Evolutionary conservation across 2,329 filamentous ascomycete genomes (phyloP), one percentile per base, ranked within the genome.

Genomic region (Calonectria crousiana): DNA sequence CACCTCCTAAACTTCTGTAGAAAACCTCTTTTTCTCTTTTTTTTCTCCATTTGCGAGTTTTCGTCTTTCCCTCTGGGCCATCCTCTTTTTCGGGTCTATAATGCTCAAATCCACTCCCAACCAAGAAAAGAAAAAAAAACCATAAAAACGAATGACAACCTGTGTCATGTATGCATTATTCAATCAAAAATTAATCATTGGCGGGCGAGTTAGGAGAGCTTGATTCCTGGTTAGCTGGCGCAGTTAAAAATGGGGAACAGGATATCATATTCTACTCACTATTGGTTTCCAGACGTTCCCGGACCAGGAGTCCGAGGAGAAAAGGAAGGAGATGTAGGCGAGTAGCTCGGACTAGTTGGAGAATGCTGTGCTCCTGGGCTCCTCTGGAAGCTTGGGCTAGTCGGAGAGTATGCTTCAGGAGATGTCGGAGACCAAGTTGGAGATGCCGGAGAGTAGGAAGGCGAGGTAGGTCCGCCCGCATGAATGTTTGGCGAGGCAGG

Each of bases 341-440:
- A 96, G 84, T 94, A 94, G 82, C 90, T 90, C 78, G 94, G 90
- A 83, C 94, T 94, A 26, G 91, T 92, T 28, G 93, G 92, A 44
- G 91, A 93, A 79, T 87, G 85, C 78, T 89, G 87, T 72, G 89
- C 85, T 78, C 90, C 88, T 69, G 88, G 87, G 77, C 88, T 88
- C 74, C 87, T 87, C 78, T 89, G 87, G 89, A 91, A 92, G 74
- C 87, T 87, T 36, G 91, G 91, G 78, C 91, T 92, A 53, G 91
- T 92, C 6, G 91, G 91, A 64, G 91, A 92, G 85, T 93, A 93
- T 3, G 88, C 87, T 74, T 89, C 88, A 16, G 90, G 90, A 51
- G 94, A 95, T 9, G 93, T 94, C 3, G 95, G 94, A 71, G 94
- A 95, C 87, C 94, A 96, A 30, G 89, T 91, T n/a, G 93, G 94